Evolutionary conservation across 306 rosid genomes (phyloP), one percentile per base, ranked within the genome.

Genomic region (Dalbergia cultrata): DNA sequence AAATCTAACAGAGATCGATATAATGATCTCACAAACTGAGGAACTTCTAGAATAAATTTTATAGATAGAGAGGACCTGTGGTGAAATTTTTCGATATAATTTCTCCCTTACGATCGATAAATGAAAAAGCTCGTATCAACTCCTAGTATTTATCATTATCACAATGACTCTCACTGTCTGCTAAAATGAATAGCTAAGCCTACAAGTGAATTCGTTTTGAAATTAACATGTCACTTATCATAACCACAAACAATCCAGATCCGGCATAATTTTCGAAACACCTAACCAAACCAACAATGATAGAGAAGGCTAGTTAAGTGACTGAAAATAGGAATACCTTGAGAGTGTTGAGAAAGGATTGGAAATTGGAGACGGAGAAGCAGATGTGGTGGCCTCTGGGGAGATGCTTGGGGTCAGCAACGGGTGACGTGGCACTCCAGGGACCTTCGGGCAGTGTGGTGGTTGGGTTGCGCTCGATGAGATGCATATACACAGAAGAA

Each of bases 341-440:
- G 83, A 94, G 97, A 44, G 87, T 60, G 0, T 76, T 85, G 9
- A 89, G 74, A 43, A 94, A 80, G 13, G 89, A 85, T 1, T 92
- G 88, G 16, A 92, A 84, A 69, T 92, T 86, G 81, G 97, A 76
- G 78, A 94, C 92, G 14, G 95, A 82, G 90, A 94, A 85, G 82
- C 97, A 92, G 87, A 94, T 81, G 76, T 92, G 98, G 87, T 94
- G 98, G 81, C 97, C 97, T 72, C 94, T 81, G 39, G 91, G 97
- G 22, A 94, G 92, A 84, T 88, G 91, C 60, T 84, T 84, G 7
- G 98, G 95, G 68, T 94, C 94, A 17, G 85, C 80, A 1, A 89
- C 77, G 8, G 98, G 82, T 52, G 98, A 85, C 9, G 81, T 65
- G 82, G 97, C 92, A 56, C 90, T 90, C 84, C 82, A 89, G 9